Percentiles rank a stretch among this genome's conserved stretches.
Conservation (phyloP, 139 green algal species). For the Spirogloea muscicola region DNA sequence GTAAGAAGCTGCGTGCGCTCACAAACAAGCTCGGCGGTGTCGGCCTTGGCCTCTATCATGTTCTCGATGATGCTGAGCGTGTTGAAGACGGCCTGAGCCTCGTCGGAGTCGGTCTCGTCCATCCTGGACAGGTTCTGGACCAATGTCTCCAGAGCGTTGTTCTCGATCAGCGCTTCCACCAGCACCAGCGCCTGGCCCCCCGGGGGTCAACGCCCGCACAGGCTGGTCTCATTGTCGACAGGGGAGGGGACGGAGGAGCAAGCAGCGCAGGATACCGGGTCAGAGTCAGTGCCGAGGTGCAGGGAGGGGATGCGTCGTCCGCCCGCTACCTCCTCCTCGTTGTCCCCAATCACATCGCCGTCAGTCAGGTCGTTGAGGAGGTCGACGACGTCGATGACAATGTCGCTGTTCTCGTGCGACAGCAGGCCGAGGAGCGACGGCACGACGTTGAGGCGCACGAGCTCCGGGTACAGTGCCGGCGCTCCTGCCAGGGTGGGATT, state of each 20-base stretch:
- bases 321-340: constrained; percentile 49
- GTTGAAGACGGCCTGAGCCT: constrained; percentile 71
- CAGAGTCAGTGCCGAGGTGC: too few relatives aligned
- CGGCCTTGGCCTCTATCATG: constrained; percentile 72
- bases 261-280: too few relatives aligned
- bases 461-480: constrained; percentile 78
- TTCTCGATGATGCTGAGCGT: constrained; percentile 79
- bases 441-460: constrained; percentile 65
- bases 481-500: too few relatives aligned
- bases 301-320: too few relatives aligned
- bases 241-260: too few relatives aligned
- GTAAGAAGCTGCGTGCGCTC: constrained; percentile 64
- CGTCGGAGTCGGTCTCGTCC: constrained; percentile 64
- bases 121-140: constrained; percentile 40
- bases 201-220: too few relatives aligned
- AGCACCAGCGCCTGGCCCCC: constrained; percentile 60
- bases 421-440: constrained; percentile 74
- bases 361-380: constrained; percentile 88
- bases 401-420: constrained; percentile 91
- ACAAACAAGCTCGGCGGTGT: constrained; percentile 51
- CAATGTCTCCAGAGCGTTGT: constrained; percentile 69
- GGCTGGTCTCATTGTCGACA: too few relatives aligned
- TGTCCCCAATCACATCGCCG: constrained; percentile 67
- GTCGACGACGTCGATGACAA: constrained; percentile 34
- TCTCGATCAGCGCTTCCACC: constrained; percentile 66